phyloP scores from a whole-genome alignment of 164 flowering plant genomes.

The Echeveria elegans region DNA sequence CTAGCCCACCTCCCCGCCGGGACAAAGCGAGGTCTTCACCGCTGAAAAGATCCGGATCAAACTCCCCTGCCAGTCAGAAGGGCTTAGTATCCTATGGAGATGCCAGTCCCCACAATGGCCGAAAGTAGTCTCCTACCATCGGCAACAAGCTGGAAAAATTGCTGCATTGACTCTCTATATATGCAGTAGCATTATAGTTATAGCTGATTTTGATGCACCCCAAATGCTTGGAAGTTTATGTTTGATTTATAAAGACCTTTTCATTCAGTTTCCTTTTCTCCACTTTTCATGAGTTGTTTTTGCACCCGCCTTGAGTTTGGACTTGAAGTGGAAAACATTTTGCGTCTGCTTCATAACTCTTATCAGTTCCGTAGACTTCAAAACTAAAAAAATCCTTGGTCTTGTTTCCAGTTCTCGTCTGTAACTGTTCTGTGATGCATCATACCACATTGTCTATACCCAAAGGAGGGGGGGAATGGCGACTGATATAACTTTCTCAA shows the following conservation, averaged over 20 bases:
- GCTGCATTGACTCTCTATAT: not conserved
- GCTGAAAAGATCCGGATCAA: conserved; percentile 36
- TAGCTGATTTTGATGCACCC: not conserved
- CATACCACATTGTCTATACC: not conserved
- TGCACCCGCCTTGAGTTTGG: too few species aligned
- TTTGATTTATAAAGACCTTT: not conserved
- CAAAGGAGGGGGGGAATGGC: too few species aligned
- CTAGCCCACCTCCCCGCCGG: conserved; percentile 16
- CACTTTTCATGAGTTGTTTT: not conserved
- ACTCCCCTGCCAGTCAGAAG: conserved; percentile 37
- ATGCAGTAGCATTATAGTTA: not conserved
- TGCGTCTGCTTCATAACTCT: too few species aligned
- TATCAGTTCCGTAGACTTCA: too few species aligned
- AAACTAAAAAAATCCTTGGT: too few species aligned
- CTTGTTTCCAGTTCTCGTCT: too few species aligned
- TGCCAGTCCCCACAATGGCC: conserved; percentile 25
- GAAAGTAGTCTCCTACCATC: not conserved
- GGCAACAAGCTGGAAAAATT: not conserved
- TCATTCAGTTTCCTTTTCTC: not conserved
- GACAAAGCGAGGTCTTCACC: conserved; percentile 19
- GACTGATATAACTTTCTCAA: too few species aligned
- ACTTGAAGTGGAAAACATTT: too few species aligned
- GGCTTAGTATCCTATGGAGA: conserved; percentile 60
- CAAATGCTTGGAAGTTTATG: not conserved
- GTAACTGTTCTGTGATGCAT: too few species aligned